Conservation (phyloP, 2,329 filamentous ascomycete species). For the Hymenoscyphus fructigenus region DNA sequence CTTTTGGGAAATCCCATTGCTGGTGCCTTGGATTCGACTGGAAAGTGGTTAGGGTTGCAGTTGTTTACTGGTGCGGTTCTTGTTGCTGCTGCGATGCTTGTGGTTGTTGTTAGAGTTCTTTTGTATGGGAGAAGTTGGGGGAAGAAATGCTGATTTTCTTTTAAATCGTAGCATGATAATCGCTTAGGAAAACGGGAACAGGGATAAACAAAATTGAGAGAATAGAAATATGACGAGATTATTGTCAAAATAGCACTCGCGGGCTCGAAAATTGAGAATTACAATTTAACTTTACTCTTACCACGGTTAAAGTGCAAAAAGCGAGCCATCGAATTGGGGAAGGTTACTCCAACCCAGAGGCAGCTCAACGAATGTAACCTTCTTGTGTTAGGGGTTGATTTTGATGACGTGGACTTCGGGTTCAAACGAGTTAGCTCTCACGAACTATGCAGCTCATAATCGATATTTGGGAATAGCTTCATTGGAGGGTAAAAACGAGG, state of each 20-base stretch:
- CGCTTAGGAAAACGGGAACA: not conserved
- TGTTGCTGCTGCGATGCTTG: not conserved
- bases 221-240: not conserved
- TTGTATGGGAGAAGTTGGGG: not conserved
- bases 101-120: not conserved
- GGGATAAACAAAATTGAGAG: not conserved
- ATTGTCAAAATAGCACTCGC: not conserved
- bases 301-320: too few relatives aligned
- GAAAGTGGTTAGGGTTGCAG: not conserved
- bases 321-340: too few relatives aligned
- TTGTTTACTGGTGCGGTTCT: not conserved
- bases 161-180: not conserved
- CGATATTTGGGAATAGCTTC: too few relatives aligned
- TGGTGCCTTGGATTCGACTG: conserved; percentile 6
- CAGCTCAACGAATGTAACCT: too few relatives aligned
- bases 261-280: too few relatives aligned
- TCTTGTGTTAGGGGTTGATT: too few relatives aligned
- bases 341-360: too few relatives aligned
- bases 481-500: too few relatives aligned
- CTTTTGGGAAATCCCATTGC: conserved; percentile 37
- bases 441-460: too few relatives aligned
- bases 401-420: too few relatives aligned
- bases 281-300: too few relatives aligned
- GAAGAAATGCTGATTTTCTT: not conserved
- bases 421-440: too few relatives aligned